Conservation (phyloP, 2,329 filamentous ascomycete genomes). For the Scolecobasidium constrictum region DNA sequence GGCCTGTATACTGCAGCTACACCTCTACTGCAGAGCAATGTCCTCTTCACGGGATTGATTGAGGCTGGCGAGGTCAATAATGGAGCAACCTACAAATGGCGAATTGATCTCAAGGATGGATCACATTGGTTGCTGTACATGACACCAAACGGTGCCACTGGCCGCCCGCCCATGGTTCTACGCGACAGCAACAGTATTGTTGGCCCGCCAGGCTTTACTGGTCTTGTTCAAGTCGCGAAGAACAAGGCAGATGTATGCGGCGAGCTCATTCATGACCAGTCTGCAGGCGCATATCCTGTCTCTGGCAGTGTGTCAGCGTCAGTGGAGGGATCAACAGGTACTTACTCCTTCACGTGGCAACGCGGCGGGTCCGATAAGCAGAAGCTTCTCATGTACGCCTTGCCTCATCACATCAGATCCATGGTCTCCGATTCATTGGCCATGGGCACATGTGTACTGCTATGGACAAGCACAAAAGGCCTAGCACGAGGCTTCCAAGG, state of each 20-base stretch:
- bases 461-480: slow-evolving; percentile 73
- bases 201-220: slow-evolving; percentile 58
- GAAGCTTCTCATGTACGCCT: slow-evolving; percentile 71
- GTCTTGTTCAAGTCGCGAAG: slow-evolving; percentile 75
- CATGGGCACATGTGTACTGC: slow-evolving; percentile 35
- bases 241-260: slow-evolving; percentile 47
- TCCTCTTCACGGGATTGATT: slow-evolving; percentile 59
- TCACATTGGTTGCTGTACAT: slow-evolving; percentile 69
- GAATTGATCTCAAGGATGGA: slow-evolving; percentile 57
- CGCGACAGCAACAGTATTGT: slow-evolving; percentile 53
- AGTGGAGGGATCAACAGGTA: slow-evolving; percentile 40
- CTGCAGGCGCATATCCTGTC: slow-evolving; percentile 64
- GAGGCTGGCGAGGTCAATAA: slow-evolving; percentile 29
- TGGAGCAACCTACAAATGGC: slow-evolving; percentile 66
- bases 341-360: slow-evolving; percentile 61
- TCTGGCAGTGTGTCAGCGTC: slow-evolving; percentile 54
- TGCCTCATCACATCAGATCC: slow-evolving; percentile 75
- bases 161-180: slow-evolving; percentile 4
- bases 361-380: slow-evolving; percentile 53
- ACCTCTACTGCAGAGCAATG: slow-evolving; percentile 62
- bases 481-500: slow-evolving; percentile 58
- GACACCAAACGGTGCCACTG: slow-evolving; percentile 31
- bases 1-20: slow-evolving; percentile 60
- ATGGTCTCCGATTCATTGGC: slow-evolving; percentile 42
- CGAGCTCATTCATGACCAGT: slow-evolving; percentile 62